Evolutionary conservation across 352 stramenopile genomes (phyloP).

Genomic region (Aphanomyces invadans): DNA sequence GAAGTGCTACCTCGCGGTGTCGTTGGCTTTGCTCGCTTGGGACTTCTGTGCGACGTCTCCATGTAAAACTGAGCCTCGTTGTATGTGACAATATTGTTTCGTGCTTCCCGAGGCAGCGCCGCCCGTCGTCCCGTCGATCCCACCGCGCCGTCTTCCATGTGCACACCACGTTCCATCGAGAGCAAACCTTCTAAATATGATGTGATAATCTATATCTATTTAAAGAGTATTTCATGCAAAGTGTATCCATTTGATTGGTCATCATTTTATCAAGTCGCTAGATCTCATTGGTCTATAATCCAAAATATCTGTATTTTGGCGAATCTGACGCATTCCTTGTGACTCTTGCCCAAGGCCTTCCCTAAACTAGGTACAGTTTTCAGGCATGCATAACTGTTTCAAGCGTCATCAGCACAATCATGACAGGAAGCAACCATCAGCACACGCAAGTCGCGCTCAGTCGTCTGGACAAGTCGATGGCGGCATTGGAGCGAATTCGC

Average conservation of each 20-base stretch:
- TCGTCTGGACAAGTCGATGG: background rate
- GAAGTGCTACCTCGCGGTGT: too few species aligned
- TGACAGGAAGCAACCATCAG: background rate
- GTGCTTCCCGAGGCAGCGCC: slow-evolving; percentile 10
- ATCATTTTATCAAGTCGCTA: too few species aligned
- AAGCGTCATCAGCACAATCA: background rate
- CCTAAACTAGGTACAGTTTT: too few species aligned
- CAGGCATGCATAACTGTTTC: too few species aligned
- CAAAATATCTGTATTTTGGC: too few species aligned
- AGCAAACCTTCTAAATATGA: slow-evolving; percentile 1
- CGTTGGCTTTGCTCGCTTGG: slow-evolving; percentile 21
- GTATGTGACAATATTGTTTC: slow-evolving; percentile 14
- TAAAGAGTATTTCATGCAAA: too few species aligned
- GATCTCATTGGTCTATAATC: too few species aligned
- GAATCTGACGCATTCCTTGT: too few species aligned
- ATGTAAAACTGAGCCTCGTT: slow-evolving; percentile 9
- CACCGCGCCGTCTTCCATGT: background rate
- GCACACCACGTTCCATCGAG: too few species aligned
- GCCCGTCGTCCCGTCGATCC: background rate
- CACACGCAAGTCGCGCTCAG: background rate
- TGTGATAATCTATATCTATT: too few species aligned
- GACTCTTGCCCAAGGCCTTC: too few species aligned
- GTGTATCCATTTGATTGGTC: too few species aligned
- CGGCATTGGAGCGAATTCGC: background rate
- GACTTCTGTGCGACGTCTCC: slow-evolving; percentile 1